Percentiles rank a stretch among this genome's conserved stretches.
Conservation (phyloP, 1,284 basidiomycete genomes). For the Trametes pubescens region DNA sequence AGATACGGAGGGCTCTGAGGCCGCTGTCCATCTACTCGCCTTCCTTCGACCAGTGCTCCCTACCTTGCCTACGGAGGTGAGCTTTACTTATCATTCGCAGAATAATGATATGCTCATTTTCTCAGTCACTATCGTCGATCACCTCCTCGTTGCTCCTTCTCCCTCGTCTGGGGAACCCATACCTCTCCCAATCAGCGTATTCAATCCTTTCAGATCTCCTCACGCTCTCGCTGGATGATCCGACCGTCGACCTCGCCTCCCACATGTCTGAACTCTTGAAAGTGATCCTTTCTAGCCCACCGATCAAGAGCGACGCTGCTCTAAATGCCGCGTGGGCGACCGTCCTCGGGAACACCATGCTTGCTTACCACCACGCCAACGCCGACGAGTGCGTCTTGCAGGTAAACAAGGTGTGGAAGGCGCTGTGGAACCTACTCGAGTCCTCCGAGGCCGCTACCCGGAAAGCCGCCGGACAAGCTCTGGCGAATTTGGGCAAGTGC, state of each 20-base stretch:
- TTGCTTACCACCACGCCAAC: slow-evolving; percentile 62
- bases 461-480: slow-evolving; percentile 69
- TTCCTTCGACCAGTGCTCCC: slow-evolving; percentile 73
- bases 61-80: slow-evolving; percentile 71
- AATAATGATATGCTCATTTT: slow-evolving; percentile 24
- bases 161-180: slow-evolving; percentile 84
- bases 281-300: slow-evolving; percentile 79
- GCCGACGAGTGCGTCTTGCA: slow-evolving; percentile 58
- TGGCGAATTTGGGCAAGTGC: slow-evolving; percentile 72
- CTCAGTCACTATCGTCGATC: slow-evolving; percentile 74
- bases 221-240: slow-evolving; percentile 57
- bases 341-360: slow-evolving; percentile 75
- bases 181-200: slow-evolving; percentile 86
- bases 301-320: slow-evolving; percentile 67
- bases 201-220: slow-evolving; percentile 83
- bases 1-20: slow-evolving; percentile 71
- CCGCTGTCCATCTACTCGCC: slow-evolving; percentile 84
- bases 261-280: slow-evolving; percentile 76
- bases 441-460: slow-evolving; percentile 62
- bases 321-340: slow-evolving; percentile 78
- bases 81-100: slow-evolving; percentile 37
- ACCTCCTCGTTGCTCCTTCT: slow-evolving; percentile 77
- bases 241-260: slow-evolving; percentile 54
- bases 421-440: slow-evolving; percentile 79
- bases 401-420: slow-evolving; percentile 77